Conservation (phyloP, 352 stramenopile species). For the Globisporangium alternatum region DNA sequence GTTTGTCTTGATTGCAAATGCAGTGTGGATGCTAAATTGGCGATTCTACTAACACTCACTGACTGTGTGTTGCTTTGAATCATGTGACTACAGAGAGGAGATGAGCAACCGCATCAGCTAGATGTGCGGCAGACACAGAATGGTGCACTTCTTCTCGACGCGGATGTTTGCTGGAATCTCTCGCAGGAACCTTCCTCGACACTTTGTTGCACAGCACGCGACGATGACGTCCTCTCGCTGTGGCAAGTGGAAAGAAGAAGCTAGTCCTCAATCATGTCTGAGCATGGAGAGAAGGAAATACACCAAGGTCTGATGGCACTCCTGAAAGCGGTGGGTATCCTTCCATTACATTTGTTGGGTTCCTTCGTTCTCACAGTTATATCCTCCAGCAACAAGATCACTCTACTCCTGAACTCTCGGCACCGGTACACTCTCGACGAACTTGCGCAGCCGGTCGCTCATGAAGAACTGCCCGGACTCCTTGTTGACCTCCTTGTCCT, state of each 20-base stretch:
- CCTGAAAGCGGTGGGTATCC: background rate
- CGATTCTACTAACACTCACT: background rate
- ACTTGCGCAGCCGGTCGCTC: conserved; percentile 67
- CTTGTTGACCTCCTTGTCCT: conserved; percentile 85
- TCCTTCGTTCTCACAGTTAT: background rate
- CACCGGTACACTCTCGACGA: conserved; percentile 61
- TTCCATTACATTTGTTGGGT: background rate
- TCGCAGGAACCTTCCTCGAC: background rate
- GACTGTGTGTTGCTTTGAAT: too few relatives aligned
- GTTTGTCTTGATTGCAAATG: background rate
- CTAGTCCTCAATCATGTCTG: background rate
- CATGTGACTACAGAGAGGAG: background rate
- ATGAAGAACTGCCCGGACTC: conserved; percentile 70
- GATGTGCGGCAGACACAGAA: background rate
- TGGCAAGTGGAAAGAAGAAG: conserved; percentile 1
- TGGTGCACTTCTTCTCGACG: background rate
- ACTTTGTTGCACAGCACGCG: background rate
- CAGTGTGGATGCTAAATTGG: background rate
- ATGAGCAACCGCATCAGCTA: background rate
- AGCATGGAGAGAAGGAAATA: background rate
- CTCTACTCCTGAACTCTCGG: conserved; percentile 10
- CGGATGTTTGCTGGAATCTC: conserved; percentile 5
- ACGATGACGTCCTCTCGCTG: background rate
- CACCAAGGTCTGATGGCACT: background rate
- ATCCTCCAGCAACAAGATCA: background rate